These are phyloP conservation scores for Tripidium arundinaceum DNA, from an alignment of 202 grass and related monocot species.

Conservation along the genomic window DNA sequence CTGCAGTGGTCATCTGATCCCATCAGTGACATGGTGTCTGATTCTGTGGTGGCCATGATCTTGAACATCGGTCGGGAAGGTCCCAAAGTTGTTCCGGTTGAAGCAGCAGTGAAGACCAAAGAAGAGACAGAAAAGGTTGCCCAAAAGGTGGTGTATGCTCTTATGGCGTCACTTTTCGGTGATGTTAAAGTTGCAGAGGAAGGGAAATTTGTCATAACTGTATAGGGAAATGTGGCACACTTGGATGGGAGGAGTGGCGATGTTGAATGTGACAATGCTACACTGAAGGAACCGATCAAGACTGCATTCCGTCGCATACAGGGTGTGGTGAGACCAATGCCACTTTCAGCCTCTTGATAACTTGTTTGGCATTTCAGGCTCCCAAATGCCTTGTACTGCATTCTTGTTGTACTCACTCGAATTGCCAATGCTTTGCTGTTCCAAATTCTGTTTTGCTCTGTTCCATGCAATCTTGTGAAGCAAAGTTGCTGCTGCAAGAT, in stretches of 20 bases:
- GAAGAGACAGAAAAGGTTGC: conserved; percentile 73
- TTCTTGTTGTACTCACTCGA: not conserved
- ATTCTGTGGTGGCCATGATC: conserved; percentile 83
- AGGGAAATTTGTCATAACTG: conserved; percentile 60
- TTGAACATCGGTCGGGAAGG: conserved; percentile 78
- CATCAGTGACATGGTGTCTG: conserved; percentile 96
- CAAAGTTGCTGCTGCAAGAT: not conserved
- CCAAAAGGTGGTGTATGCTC: conserved; percentile 61
- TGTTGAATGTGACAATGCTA: conserved; percentile 63
- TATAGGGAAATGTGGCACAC: conserved; percentile 58
- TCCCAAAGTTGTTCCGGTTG: conserved; percentile 57
- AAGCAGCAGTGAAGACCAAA: conserved; percentile 49
- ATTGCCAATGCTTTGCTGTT: not conserved
- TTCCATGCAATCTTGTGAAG: not conserved
- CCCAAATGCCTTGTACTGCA: not conserved
- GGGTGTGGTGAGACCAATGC: conserved; percentile 73
- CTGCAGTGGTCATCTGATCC: conserved; percentile 83
- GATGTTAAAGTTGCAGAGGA: conserved; percentile 75
- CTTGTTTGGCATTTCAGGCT: not conserved
- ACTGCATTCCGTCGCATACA: conserved; percentile 67
- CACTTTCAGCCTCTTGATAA: conserved; percentile 44
- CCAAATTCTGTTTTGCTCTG: not conserved
- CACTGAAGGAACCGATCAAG: conserved; percentile 66
- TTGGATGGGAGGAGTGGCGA: conserved; percentile 68
- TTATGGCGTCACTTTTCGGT: conserved; percentile 82